These are phyloP conservation scores for Vitellaria paradoxa DNA, from an alignment of 179 eudicot genomes.

Conservation along the genomic window DNA sequence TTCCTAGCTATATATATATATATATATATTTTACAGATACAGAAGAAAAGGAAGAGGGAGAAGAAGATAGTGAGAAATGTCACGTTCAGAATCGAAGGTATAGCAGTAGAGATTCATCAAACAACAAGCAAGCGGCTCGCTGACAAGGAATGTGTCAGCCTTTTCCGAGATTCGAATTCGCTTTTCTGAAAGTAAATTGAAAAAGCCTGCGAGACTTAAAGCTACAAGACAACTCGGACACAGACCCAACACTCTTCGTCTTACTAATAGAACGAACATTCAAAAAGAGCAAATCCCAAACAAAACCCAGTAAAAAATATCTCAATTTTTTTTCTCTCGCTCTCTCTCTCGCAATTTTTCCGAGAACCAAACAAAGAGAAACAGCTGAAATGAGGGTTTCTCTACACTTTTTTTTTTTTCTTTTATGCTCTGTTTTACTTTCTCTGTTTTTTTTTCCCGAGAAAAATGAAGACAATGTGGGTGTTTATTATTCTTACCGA, in stretches of 20 bases:
- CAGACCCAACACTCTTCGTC: conserved; percentile 1
- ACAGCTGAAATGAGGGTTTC: not conserved
- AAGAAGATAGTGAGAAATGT: not conserved
- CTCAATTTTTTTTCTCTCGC: not conserved
- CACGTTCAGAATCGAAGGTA: not conserved
- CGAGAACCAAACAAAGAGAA: conserved; percentile 13
- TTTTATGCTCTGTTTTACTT: no score
- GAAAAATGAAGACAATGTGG: not conserved
- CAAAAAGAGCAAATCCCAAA: not conserved
- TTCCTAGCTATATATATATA: not conserved
- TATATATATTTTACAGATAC: not conserved
- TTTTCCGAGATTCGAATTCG: conserved; percentile 14
- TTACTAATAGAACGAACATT: conserved; percentile 1
- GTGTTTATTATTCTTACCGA: not conserved
- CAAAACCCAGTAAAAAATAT: not conserved
- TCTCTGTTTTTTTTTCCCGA: no score
- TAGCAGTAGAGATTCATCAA: not conserved
- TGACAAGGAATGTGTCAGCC: not conserved
- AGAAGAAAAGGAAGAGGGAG: not conserved
- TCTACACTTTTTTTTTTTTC: no score
- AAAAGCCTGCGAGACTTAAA: conserved; percentile 16
- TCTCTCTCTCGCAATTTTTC: not conserved
- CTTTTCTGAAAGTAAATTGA: not conserved
- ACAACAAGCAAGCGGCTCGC: not conserved
- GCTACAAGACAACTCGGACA: not conserved